A percentile compares a stretch with the other conserved stretches of the same genome.
Evolutionary conservation across 768 basidiomycete genomes (phyloP).

Genomic region (Tulasnella sp.): DNA sequence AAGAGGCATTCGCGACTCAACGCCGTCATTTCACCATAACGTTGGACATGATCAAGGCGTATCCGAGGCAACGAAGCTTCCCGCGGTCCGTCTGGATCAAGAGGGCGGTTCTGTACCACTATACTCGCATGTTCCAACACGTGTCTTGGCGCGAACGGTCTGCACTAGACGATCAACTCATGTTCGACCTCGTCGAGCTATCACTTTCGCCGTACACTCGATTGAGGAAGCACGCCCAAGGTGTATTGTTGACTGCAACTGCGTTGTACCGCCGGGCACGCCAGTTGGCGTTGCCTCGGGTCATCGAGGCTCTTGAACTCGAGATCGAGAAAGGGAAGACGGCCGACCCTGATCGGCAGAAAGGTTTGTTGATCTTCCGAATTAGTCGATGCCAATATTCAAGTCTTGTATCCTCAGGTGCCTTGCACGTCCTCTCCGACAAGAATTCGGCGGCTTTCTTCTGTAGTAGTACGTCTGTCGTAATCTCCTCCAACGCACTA

Average conservation of each 20-base stretch:
- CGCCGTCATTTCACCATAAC: conserved; percentile 59
- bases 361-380: conserved; percentile 17
- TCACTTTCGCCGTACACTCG: conserved; percentile 71
- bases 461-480: conserved; percentile 7
- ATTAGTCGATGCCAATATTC: background rate
- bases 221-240: conserved; percentile 32
- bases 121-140: conserved; percentile 63
- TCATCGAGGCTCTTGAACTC: conserved; percentile 18
- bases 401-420: conserved; percentile 15
- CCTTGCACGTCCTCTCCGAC: conserved; percentile 55
- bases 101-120: conserved; percentile 59
- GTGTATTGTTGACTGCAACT: background rate
- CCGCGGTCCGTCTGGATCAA: conserved; percentile 62
- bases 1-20: conserved; percentile 45
- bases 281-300: conserved; percentile 14
- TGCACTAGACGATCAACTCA: conserved; percentile 55
- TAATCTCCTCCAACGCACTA: background rate
- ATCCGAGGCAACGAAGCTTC: conserved; percentile 53
- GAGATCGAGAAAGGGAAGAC: conserved; percentile 18
- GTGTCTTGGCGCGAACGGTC: conserved; percentile 62
- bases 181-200: conserved; percentile 56
- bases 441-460: conserved; percentile 22
- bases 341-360: conserved; percentile 25
- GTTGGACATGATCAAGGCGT: conserved; percentile 39
- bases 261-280: conserved; percentile 19